Percentiles rank a stretch among this genome's conserved stretches.
These are phyloP conservation scores for Achlya hypogyna DNA, from an alignment of 352 stramenopile genomes.

Conservation along the genomic window DNA sequence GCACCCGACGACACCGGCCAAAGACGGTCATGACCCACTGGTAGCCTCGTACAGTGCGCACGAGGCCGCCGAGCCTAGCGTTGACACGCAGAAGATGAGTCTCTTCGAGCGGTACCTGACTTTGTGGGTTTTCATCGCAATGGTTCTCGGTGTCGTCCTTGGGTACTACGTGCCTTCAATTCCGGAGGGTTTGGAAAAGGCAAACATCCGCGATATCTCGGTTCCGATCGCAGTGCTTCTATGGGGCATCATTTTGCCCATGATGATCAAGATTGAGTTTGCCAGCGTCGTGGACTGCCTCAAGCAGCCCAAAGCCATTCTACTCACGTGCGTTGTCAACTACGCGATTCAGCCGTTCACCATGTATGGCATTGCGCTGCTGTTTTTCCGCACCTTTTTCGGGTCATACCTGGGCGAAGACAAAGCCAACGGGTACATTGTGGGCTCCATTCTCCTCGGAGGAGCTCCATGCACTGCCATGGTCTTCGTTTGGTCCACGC, in stretches of 20 bases:
- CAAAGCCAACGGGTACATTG: constrained; percentile 38
- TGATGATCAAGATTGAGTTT: constrained; percentile 29
- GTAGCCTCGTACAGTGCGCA: neutral
- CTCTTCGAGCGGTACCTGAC: constrained; percentile 43
- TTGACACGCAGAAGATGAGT: constrained; percentile 27
- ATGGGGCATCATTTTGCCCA: constrained; percentile 29
- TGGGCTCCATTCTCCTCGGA: constrained; percentile 57
- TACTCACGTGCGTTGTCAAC: constrained; percentile 24
- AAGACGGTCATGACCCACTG: too few relatives aligned
- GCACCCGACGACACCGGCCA: too few relatives aligned
- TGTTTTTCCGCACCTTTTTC: constrained; percentile 25
- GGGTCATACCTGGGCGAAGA: constrained; percentile 16
- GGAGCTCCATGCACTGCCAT: constrained; percentile 69
- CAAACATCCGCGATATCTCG: constrained; percentile 19
- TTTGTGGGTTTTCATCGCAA: constrained; percentile 40
- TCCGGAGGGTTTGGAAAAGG: constrained; percentile 19
- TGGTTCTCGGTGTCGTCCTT: constrained; percentile 21
- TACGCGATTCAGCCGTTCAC: constrained; percentile 26
- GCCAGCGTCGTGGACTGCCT: constrained; percentile 4
- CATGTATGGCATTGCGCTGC: constrained; percentile 24
- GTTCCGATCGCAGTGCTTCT: constrained; percentile 25
- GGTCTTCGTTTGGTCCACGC: constrained; percentile 73
- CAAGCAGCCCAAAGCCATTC: constrained; percentile 11
- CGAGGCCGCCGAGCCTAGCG: neutral
- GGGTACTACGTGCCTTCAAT: constrained; percentile 22